These are phyloP conservation scores for Nemania sp. DNA, from an alignment of 2,329 filamentous ascomycete genomes.

Conservation along the genomic window DNA sequence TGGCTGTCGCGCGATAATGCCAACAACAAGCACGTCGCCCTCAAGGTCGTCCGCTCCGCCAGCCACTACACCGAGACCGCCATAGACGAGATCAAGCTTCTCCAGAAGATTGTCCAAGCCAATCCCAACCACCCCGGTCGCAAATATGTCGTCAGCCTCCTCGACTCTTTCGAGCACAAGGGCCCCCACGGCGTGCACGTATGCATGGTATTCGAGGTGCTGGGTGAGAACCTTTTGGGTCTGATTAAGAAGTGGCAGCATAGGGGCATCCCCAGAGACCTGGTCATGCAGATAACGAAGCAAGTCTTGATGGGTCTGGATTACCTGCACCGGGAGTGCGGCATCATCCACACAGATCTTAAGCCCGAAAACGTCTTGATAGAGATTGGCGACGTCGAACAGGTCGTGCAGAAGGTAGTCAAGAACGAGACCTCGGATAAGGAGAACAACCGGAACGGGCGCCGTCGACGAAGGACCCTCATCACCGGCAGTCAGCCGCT, in stretches of 20 bases:
- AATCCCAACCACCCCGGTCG: slow-evolving; percentile 94
- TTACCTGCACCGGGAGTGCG: slow-evolving; percentile 95
- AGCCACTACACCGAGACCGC: slow-evolving; percentile 99
- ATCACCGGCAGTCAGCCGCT: slow-evolving; percentile 97
- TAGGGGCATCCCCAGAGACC: slow-evolving; percentile 90
- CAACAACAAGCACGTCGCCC: slow-evolving; percentile 89
- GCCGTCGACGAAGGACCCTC: slow-evolving; percentile 85
- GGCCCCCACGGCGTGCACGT: slow-evolving; percentile 95
- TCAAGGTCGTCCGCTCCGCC: slow-evolving; percentile 96
- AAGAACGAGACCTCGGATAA: slow-evolving; percentile 77
- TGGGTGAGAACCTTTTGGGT: slow-evolving; percentile 92
- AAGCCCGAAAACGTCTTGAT: slow-evolving; percentile 99
- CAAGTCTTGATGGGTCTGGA: slow-evolving; percentile 94
- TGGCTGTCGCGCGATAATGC: slow-evolving; percentile 83
- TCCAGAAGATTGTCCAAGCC: slow-evolving; percentile 94
- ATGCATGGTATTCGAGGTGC: slow-evolving; percentile 98
- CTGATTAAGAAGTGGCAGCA: slow-evolving; percentile 99
- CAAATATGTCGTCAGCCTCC: slow-evolving; percentile 91
- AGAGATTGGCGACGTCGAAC: slow-evolving; percentile 97
- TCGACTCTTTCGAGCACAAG: slow-evolving; percentile 97
- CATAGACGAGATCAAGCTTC: slow-evolving; percentile 97
- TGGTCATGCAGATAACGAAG: slow-evolving; percentile 99
- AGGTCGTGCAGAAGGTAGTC: slow-evolving; percentile 95
- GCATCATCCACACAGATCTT: slow-evolving; percentile 97
- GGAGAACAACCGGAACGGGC: slow-evolving; percentile 89